Percentiles rank a stretch among this genome's conserved stretches.
These are phyloP conservation scores for Epichloe elymi DNA, from an alignment of 2,329 filamentous ascomycete genomes.

Conservation along the genomic window DNA sequence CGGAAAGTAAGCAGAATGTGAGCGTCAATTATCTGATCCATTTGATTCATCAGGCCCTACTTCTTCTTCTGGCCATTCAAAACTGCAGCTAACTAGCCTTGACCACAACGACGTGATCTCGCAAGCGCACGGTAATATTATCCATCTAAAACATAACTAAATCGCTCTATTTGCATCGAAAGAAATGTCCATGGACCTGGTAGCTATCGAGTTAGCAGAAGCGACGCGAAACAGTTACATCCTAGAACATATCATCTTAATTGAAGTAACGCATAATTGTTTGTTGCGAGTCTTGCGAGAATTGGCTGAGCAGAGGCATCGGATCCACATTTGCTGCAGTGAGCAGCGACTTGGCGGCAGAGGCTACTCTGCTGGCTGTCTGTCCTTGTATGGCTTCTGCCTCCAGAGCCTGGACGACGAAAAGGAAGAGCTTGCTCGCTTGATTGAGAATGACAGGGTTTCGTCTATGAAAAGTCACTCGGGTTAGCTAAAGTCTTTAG, in stretches of 20 bases:
- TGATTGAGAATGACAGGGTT: conserved; percentile 69
- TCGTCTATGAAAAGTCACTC: conserved; percentile 43
- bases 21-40: background rate
- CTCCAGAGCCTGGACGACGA: conserved; percentile 79
- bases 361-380: conserved; percentile 63
- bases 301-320: conserved; percentile 58
- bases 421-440: conserved; percentile 69
- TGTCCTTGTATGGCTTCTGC: conserved; percentile 80
- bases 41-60: background rate
- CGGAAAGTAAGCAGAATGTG: no score
- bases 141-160: background rate
- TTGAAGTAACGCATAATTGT: conserved; percentile 68
- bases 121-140: background rate
- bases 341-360: conserved; percentile 66
- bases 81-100: background rate
- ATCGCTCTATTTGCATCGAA: background rate
- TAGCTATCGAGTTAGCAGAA: background rate
- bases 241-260: conserved; percentile 23
- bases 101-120: background rate
- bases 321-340: conserved; percentile 62
- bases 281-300: conserved; percentile 69
- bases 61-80: background rate
- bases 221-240: background rate
- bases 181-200: background rate
- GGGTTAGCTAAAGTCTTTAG: conserved; percentile 13